phyloP scores from a whole-genome alignment of 768 basidiomycete species.

The Serendipita vermifera region DNA sequence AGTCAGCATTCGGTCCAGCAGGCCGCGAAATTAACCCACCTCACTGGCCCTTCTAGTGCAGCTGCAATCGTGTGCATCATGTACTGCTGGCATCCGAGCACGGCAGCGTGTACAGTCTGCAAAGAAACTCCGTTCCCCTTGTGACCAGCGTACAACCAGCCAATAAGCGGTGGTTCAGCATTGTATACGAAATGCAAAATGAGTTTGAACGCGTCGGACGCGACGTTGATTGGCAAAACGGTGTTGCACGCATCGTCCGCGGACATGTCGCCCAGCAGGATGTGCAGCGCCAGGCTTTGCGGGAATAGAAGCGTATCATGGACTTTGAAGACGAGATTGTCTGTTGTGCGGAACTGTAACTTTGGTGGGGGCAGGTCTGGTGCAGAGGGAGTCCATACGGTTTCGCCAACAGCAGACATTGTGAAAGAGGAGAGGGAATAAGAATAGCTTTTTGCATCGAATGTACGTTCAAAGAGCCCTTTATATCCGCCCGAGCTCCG shows the following conservation, averaged over 20 bases:
- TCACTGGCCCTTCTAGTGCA: neutral
- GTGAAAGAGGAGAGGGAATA: neutral
- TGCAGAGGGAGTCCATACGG: conserved; percentile 3
- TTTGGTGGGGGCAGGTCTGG: neutral
- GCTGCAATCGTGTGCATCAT: conserved; percentile 2
- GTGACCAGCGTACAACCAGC: neutral
- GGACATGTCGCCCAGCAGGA: neutral
- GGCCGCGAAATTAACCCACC: neutral
- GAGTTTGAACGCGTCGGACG: neutral
- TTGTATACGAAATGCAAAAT: conserved; percentile 6
- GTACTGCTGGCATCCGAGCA: neutral
- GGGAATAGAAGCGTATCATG: conserved; percentile 5
- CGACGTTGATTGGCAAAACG: neutral
- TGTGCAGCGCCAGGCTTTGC: conserved; percentile 1
- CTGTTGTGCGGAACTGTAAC: neutral
- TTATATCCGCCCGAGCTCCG: too few species aligned
- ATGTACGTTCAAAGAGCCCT: too few species aligned
- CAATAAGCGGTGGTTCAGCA: neutral
- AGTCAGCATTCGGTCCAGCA: neutral
- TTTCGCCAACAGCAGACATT: neutral
- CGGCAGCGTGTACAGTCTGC: neutral
- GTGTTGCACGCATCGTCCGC: neutral
- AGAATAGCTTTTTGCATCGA: too few species aligned
- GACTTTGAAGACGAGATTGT: neutral
- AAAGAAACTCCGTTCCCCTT: neutral